Conservation (phyloP, 495 filamentous ascomycete species). For the Podospora didyma region DNA sequence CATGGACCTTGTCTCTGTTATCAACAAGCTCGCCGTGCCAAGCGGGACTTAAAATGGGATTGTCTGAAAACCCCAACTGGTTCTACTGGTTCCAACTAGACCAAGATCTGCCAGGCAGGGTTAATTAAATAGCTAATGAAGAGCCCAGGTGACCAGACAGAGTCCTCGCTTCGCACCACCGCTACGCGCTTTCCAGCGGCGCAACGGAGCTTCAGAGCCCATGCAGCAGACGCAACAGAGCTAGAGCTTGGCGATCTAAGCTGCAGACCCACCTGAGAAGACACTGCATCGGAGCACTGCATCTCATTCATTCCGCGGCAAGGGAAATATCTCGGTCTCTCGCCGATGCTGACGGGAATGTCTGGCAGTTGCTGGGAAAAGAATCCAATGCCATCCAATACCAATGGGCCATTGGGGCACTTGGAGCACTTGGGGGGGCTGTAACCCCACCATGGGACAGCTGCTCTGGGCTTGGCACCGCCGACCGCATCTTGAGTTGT, state of each 20-base stretch:
- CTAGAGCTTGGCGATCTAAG: background rate
- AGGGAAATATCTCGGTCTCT: background rate
- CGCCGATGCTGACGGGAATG: background rate
- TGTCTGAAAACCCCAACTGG: no score
- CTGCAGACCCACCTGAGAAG: background rate
- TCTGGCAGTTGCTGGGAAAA: no score
- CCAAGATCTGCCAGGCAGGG: background rate
- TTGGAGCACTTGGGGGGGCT: no score
- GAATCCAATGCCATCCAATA: no score
- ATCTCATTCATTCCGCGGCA: background rate
- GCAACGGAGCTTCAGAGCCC: background rate
- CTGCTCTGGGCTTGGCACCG: background rate
- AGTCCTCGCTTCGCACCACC: background rate
- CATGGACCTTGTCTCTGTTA: background rate
- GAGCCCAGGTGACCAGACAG: no score
- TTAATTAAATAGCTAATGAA: background rate
- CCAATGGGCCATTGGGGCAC: no score
- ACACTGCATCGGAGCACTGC: background rate
- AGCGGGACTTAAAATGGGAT: constrained; percentile 7
- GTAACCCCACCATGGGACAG: background rate
- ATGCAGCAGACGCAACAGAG: background rate
- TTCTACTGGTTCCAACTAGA: constrained; percentile 6
- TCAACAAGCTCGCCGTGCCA: constrained; percentile 2
- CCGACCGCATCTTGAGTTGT: background rate
- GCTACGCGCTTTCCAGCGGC: constrained; percentile 13